Evolutionary conservation across 345 rosid species (phyloP).

Genomic region (Raphanus raphanistrum): DNA sequence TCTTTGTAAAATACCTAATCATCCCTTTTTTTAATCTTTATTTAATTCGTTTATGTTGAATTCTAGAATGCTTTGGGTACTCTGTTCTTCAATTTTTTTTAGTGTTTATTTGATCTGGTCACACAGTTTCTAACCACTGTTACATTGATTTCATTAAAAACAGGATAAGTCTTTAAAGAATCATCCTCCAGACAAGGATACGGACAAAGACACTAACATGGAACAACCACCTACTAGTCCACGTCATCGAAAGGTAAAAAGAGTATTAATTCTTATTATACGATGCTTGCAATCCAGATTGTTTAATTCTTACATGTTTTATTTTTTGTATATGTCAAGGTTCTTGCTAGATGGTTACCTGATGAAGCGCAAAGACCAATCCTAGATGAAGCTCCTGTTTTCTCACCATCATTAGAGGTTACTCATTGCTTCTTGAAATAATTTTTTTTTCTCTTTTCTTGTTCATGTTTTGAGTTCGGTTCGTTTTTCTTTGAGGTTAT

Average conservation of each 20-base stretch:
- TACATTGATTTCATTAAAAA: neutral
- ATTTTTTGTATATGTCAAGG: slow-evolving; percentile 47
- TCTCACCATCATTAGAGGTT: slow-evolving; percentile 81
- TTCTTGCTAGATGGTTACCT: slow-evolving; percentile 74
- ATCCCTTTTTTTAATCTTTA: neutral
- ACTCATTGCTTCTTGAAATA: slow-evolving; percentile 17
- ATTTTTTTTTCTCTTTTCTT: neutral
- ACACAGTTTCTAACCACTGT: neutral
- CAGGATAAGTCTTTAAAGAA: slow-evolving; percentile 26
- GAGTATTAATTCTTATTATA: neutral
- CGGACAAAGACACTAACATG: slow-evolving; percentile 27
- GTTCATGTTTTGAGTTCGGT: slow-evolving; percentile 21
- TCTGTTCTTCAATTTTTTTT: neutral
- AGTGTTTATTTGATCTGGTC: slow-evolving; percentile 19
- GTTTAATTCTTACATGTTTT: neutral
- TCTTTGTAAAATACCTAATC: slow-evolving; percentile 14
- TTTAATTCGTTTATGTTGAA: neutral
- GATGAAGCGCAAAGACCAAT: slow-evolving; percentile 66
- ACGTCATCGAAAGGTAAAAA: slow-evolving; percentile 36
- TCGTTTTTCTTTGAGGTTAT: neutral
- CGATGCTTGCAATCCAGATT: neutral
- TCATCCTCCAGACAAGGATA: slow-evolving; percentile 18
- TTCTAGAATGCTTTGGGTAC: neutral
- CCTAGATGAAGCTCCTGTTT: slow-evolving; percentile 81
- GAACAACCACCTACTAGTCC: slow-evolving; percentile 41